These are phyloP conservation scores for Boletales sp. DNA, from an alignment of 768 basidiomycete genomes.

Conservation along the genomic window DNA sequence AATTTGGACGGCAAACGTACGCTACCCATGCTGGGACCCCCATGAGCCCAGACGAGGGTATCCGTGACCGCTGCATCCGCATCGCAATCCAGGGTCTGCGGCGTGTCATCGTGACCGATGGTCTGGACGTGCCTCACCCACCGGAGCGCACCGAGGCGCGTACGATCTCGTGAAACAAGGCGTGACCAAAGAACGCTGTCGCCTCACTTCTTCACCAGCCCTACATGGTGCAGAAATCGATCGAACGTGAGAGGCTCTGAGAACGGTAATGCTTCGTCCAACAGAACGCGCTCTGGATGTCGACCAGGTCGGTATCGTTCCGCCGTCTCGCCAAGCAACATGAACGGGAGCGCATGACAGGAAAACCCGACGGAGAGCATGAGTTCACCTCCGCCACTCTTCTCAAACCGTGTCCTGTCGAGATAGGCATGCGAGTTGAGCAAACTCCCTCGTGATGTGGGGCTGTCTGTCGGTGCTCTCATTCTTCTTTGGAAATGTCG, in stretches of 20 bases:
- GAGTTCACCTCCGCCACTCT: constrained; percentile 41
- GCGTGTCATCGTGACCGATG: no score
- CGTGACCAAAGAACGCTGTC: no score
- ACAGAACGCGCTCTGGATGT: neutral
- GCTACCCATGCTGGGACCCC: no score
- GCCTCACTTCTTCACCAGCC: constrained; percentile 33
- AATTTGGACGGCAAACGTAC: no score
- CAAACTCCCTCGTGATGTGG: constrained; percentile 50
- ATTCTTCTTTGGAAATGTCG: constrained; percentile 48
- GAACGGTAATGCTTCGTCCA: constrained; percentile 34
- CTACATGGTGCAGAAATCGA: constrained; percentile 43
- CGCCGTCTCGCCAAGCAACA: constrained; percentile 33
- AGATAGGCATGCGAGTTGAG: constrained; percentile 49
- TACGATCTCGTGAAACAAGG: no score
- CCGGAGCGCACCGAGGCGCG: no score
- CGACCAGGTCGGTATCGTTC: neutral
- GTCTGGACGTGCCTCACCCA: no score
- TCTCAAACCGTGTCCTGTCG: constrained; percentile 39
- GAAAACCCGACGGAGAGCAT: constrained; percentile 43
- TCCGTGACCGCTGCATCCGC: no score
- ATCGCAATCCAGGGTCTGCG: no score
- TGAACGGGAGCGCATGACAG: constrained; percentile 41
- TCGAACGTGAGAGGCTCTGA: constrained; percentile 38
- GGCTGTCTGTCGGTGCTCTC: constrained; percentile 51
- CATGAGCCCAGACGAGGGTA: no score